Base-by-base conservation (phyloP, 306 rosid genomes). In the Acacia melanoxylon region DNA sequence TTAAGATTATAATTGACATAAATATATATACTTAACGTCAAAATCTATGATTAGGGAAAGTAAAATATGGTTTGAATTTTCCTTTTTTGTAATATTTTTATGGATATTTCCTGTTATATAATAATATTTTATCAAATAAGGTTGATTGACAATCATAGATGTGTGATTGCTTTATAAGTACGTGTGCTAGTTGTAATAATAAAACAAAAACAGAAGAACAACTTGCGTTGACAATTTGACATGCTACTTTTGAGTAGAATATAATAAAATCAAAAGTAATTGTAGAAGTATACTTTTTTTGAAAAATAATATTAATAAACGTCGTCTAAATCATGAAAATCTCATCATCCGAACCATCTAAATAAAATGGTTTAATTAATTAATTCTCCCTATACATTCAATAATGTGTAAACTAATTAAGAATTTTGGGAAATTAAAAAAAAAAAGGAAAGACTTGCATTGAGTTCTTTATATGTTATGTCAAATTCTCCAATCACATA, bases 201-300 rank as follows among this genome's bases (percentile, higher is more conserved):
- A 82, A 79, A 69, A 78, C 78, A 78, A 85, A 85, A 5, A 61
- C 41, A 17, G 40, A 74, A 74, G 67, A 51, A 68, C 79, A 62
- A 76, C 11, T 49, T 48, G 45, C 59, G 78, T 82, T 86, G 86
- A 86, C 76, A 75, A 86, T 2, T 79, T 82, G 81, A 10, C 81
- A 74, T 52, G 22, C 11, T 8, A 9, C 2, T 56, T 56, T 56
- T 3, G 14, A 56, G 62, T 0, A 20, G 27, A 56, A 56, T 56
- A 8, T 56, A 8, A 56, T 56, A 9, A n/a, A 58, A 2, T 58
- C 22, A 58, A 58, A 58, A 10, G 1, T 58, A 58, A n/a, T 8
- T n/a, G 2, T 22, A 22, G 1, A 22, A 22, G 14, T 22, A 58
- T 1, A 58, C 2, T 20, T 54, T 56, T 56, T 19, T 20, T 8